phyloP scores from a whole-genome alignment of 257 asterid species.

The Solanum rostratum region DNA sequence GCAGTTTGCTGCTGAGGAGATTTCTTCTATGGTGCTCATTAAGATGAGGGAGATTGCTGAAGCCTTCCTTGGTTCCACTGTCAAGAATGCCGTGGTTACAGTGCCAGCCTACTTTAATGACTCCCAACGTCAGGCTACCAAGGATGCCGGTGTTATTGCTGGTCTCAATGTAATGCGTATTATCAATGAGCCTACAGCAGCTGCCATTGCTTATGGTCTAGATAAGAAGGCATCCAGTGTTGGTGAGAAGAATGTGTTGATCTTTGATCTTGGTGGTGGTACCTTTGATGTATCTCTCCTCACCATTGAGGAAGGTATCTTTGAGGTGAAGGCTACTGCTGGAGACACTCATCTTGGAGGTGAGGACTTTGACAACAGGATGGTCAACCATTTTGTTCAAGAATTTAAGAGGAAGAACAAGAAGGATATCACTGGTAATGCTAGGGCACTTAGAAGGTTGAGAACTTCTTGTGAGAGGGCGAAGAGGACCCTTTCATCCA shows the following conservation, averaged over 20 bases:
- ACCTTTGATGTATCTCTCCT: conserved; percentile 28
- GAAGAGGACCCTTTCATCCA: conserved; percentile 25
- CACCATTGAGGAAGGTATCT: conserved; percentile 52
- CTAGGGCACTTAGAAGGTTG: conserved; percentile 22
- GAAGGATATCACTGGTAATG: conserved; percentile 10
- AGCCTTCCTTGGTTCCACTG: background rate
- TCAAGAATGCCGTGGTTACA: background rate
- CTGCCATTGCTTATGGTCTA: background rate
- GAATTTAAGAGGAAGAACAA: conserved; percentile 2
- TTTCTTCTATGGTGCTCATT: background rate
- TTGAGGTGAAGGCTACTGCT: conserved; percentile 57
- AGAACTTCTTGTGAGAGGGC: conserved; percentile 31
- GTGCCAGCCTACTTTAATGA: background rate
- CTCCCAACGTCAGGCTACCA: background rate
- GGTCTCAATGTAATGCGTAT: background rate
- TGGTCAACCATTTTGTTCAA: conserved; percentile 1
- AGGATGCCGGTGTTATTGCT: conserved; percentile 2
- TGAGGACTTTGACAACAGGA: background rate
- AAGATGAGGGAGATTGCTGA: conserved; percentile 1
- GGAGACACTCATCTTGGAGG: conserved; percentile 34
- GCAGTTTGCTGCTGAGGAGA: background rate
- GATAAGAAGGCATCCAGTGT: background rate
- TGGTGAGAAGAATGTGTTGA: conserved; percentile 1
- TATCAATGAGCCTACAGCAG: conserved; percentile 1
- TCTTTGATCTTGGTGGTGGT: conserved; percentile 3